Base-by-base conservation (phyloP, 495 filamentous ascomycete genomes). In the Bathelium albidoporum region DNA sequence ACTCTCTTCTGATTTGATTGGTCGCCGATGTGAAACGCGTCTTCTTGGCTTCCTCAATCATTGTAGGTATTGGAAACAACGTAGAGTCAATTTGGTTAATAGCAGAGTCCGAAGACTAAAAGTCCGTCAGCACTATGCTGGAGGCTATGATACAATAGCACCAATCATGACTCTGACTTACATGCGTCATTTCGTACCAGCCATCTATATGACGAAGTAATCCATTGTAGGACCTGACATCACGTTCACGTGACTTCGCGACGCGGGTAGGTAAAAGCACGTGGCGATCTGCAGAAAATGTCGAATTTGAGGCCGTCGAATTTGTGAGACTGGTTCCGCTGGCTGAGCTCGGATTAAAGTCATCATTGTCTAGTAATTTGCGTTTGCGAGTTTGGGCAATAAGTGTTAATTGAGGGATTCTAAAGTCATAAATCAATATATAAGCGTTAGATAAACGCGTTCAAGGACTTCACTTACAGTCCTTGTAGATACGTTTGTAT, bases 401-500 rank as follows among this genome's bases (percentile, higher is more conserved):
- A n/a, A 24, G 49, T 29, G 45, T 52, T 32, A 34, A 53, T 16
- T 16, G 9, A n/a, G 60, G 2, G 24, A n/a, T 28, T 52, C 53
- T 59, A n/a, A 16, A 49, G 7, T 44, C 20, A n/a, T n/a, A n/a
- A n/a, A n/a, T n/a, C n/a, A n/a, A n/a, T n/a, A n/a, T n/a, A n/a
- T n/a, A n/a, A n/a, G n/a, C n/a, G n/a, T n/a, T n/a, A n/a, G n/a
- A n/a, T 61, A 20, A 5, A 65, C 24, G 10, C 61, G 26, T 59
- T 43, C 22, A 29, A 34, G 45, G 20, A 59, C 53, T 62, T 32
- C 39, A 62, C 60, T 32, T 64, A 29, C 43, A 59, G 65, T 32
- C 18, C 58, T 24, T 77, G 71, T 18, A 77, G 53, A 62, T 77
- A 76, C 5, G 61, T 59, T 52, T 77, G 75, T 12, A 77, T 65